Evolutionary conservation across 148 eudicot genomes (phyloP).

Genomic region (Chenopodium suecicum): DNA sequence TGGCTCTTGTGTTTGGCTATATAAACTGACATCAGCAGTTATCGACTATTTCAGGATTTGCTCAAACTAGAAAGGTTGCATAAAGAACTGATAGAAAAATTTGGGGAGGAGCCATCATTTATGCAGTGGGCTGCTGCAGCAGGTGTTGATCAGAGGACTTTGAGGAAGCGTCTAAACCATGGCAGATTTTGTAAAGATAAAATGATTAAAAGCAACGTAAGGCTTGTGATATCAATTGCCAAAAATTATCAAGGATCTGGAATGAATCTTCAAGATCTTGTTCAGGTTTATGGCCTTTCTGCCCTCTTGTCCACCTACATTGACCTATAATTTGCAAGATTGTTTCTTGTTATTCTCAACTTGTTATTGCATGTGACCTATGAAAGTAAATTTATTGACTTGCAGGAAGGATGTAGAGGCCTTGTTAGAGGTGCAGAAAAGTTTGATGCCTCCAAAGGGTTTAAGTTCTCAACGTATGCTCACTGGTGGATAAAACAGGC

Average conservation of each 20-base stretch:
- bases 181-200: slow-evolving; percentile 77
- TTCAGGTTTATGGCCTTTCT: slow-evolving; percentile 68
- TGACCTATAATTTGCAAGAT: background rate
- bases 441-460: slow-evolving; percentile 95
- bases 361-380: background rate
- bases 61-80: slow-evolving; percentile 72
- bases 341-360: background rate
- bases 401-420: slow-evolving; percentile 94
- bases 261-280: slow-evolving; percentile 86
- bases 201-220: slow-evolving; percentile 89
- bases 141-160: slow-evolving; percentile 65
- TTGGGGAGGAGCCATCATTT: slow-evolving; percentile 57
- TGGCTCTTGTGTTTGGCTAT: background rate
- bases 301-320: slow-evolving; percentile 8
- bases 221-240: slow-evolving; percentile 95
- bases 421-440: slow-evolving; percentile 86
- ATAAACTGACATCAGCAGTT: slow-evolving; percentile 5
- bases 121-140: slow-evolving; percentile 92
- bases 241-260: slow-evolving; percentile 83
- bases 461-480: slow-evolving; percentile 95
- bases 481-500: slow-evolving; percentile 99
- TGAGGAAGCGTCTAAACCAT: slow-evolving; percentile 67
- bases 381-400: slow-evolving; percentile 1
- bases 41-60: slow-evolving; percentile 53
- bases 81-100: slow-evolving; percentile 50